These are phyloP conservation scores for Styphnolobium japonicum DNA, from an alignment of 306 rosid genomes.

Conservation along the genomic window DNA sequence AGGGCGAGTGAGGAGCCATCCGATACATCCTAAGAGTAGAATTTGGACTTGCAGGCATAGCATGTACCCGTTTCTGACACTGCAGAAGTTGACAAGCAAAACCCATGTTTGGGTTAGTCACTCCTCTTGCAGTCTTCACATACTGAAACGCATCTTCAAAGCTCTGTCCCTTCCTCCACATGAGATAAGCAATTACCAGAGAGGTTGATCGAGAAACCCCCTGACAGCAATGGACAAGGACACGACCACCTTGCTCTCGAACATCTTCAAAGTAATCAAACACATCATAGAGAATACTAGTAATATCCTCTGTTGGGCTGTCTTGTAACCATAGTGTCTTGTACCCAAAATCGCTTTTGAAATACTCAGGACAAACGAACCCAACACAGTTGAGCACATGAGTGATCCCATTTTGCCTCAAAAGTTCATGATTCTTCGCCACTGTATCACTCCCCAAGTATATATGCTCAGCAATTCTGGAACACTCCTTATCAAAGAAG, in stretches of 20 bases:
- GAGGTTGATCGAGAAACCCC: constrained; percentile 91
- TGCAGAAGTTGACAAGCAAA: constrained; percentile 85
- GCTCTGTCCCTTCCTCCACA: constrained; percentile 93
- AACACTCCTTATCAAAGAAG: constrained; percentile 80
- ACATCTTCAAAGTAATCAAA: constrained; percentile 98
- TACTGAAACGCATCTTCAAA: constrained; percentile 88
- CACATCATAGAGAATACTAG: constrained; percentile 83
- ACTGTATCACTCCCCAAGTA: constrained; percentile 92
- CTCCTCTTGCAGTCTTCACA: constrained; percentile 91
- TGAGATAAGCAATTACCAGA: constrained; percentile 87
- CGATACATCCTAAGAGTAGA: constrained; percentile 79
- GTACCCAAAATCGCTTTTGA: constrained; percentile 77
- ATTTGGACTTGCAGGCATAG: constrained; percentile 77
- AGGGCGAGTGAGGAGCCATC: constrained; percentile 92
- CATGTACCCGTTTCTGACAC: constrained; percentile 95
- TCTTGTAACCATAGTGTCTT: constrained; percentile 94
- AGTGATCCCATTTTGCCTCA: constrained; percentile 73
- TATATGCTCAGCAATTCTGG: constrained; percentile 80
- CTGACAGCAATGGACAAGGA: constrained; percentile 87
- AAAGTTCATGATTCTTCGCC: constrained; percentile 78
- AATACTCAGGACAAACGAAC: constrained; percentile 91
- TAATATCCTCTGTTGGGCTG: constrained; percentile 85
- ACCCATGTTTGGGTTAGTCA: constrained; percentile 90
- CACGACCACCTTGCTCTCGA: constrained; percentile 74
- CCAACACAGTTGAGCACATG: constrained; percentile 94